Conservation (phyloP, 257 asterid genomes). For the Fraxinus pennsylvanica region DNA sequence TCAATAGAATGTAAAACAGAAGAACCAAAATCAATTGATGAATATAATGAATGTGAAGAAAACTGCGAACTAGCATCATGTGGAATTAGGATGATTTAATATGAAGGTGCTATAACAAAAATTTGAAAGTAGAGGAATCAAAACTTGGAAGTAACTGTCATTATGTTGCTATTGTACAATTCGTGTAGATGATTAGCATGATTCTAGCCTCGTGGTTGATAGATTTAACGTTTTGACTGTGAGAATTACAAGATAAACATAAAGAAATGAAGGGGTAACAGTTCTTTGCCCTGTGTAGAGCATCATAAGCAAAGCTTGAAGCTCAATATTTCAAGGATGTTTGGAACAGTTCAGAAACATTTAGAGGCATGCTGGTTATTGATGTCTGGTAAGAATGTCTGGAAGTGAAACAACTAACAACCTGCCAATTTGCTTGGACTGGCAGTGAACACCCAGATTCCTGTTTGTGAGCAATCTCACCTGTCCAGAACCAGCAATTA, state of each 20-base stretch:
- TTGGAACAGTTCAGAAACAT: not conserved
- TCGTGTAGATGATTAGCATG: not conserved
- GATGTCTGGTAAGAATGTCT: not conserved
- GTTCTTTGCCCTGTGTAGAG: not conserved
- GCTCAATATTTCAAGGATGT: not conserved
- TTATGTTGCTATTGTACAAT: not conserved
- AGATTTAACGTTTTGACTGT: not conserved
- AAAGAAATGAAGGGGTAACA: not conserved
- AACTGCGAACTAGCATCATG: not conserved
- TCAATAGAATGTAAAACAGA: conserved; percentile 35
- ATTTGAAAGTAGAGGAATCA: not conserved
- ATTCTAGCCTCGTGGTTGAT: not conserved
- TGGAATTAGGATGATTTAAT: not conserved
- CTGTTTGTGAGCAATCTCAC: conserved; percentile 51
- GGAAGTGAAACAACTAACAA: conserved; percentile 5
- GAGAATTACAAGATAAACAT: not conserved
- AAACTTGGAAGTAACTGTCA: not conserved
- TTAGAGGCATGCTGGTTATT: not conserved
- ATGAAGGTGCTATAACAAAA: not conserved
- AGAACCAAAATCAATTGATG: not conserved
- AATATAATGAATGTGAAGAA: not conserved
- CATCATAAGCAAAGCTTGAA: not conserved
- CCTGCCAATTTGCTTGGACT: conserved; percentile 62
- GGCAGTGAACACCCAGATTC: conserved; percentile 44
- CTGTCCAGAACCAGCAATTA: conserved; percentile 44